phyloP scores from a whole-genome alignment of 192 early-diverging fungal species.

The Geranomyces michiganensis region DNA sequence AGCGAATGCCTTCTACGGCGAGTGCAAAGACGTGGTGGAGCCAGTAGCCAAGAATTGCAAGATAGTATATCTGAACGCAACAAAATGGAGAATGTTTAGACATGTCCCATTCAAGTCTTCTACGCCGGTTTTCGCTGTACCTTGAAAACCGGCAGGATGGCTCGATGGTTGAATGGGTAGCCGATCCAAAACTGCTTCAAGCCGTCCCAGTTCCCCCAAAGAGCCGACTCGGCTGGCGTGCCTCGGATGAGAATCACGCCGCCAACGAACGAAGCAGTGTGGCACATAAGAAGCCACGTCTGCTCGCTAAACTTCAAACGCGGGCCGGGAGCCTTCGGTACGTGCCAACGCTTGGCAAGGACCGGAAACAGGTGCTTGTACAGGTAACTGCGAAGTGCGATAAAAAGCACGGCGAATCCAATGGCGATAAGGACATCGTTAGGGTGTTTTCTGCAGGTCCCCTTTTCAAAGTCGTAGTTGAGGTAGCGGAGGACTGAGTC shows the following conservation, averaged over 20 bases:
- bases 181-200: constrained; percentile 43
- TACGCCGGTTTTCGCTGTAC: not conserved
- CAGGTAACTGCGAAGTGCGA: constrained; percentile 13
- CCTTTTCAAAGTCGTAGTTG: constrained; percentile 25
- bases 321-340: not conserved
- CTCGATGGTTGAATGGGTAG: constrained; percentile 8
- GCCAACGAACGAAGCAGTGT: constrained; percentile 38
- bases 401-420: constrained; percentile 3
- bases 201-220: constrained; percentile 49
- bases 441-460: constrained; percentile 15
- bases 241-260: constrained; percentile 36
- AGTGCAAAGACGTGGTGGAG: constrained; percentile 17
- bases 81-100: not conserved
- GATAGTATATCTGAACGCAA: constrained; percentile 16
- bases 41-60: constrained; percentile 27
- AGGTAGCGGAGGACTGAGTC: constrained; percentile 16
- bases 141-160: constrained; percentile 44
- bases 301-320: constrained; percentile 55
- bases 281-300: constrained; percentile 52
- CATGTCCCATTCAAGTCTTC: no score
- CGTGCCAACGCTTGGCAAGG: constrained; percentile 16
- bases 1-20: constrained; percentile 10
- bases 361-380: constrained; percentile 12
- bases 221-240: constrained; percentile 17
- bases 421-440: constrained; percentile 22